Conservation (phyloP, 1,139 yeast species). For the Spencermartinsiella ligniputridi region DNA sequence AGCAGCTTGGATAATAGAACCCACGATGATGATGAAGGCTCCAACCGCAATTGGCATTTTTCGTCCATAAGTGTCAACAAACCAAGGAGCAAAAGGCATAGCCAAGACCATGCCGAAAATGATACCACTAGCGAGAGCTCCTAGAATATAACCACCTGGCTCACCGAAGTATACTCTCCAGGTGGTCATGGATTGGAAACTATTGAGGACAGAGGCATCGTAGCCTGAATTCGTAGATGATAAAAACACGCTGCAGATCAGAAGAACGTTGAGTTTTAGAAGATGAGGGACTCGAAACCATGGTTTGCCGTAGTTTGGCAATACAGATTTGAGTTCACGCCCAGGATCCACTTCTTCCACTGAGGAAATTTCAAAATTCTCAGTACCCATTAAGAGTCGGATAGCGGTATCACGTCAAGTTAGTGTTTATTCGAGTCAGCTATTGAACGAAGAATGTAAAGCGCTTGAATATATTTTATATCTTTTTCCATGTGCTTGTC, state of each 20-base stretch:
- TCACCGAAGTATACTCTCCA: constrained; percentile 38
- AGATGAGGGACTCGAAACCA: too few relatives aligned
- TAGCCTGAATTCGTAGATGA: constrained; percentile 39
- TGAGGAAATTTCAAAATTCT: too few relatives aligned
- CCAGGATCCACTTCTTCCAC: too few relatives aligned
- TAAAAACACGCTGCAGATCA: constrained; percentile 2
- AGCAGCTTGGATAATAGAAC: constrained; percentile 10
- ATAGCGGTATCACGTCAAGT: too few relatives aligned
- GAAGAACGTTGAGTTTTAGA: neutral
- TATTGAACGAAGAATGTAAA: too few relatives aligned
- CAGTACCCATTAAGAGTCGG: too few relatives aligned
- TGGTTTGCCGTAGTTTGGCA: too few relatives aligned
- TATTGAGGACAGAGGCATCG: constrained; percentile 51
- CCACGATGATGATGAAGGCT: constrained; percentile 7
- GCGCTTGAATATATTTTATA: too few relatives aligned
- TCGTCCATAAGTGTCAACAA: constrained; percentile 8
- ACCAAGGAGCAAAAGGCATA: constrained; percentile 8
- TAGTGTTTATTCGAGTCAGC: too few relatives aligned
- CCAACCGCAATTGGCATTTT: constrained; percentile 8
- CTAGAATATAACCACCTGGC: constrained; percentile 43
- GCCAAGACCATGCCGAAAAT: constrained; percentile 41
- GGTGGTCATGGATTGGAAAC: constrained; percentile 42
- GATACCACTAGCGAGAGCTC: constrained; percentile 48
- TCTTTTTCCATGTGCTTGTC: too few relatives aligned
- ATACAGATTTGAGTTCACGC: too few relatives aligned